phyloP scores from a whole-genome alignment of 2,329 filamentous ascomycete genomes.

The Ceratocystis papillata region DNA sequence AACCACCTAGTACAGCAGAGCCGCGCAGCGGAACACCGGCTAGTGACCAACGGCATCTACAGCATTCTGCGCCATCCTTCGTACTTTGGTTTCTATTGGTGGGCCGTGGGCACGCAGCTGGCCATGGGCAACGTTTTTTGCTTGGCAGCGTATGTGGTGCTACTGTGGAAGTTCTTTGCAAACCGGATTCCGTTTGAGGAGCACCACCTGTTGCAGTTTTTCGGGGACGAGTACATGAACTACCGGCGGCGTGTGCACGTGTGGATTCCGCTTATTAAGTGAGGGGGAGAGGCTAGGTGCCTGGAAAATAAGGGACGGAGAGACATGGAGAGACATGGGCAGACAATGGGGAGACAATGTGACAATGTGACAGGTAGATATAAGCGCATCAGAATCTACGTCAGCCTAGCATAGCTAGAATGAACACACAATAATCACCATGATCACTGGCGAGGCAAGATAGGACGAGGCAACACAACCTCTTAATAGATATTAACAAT shows the following conservation, averaged over 20 bases:
- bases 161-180: constrained; percentile 80
- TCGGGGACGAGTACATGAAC: constrained; percentile 65
- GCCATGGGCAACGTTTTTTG: constrained; percentile 77
- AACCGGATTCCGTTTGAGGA: constrained; percentile 69
- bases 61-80: constrained; percentile 67
- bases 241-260: constrained; percentile 64
- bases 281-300: neutral
- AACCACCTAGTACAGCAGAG: constrained; percentile 73
- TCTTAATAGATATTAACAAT: neutral
- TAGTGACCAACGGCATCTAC: constrained; percentile 82
- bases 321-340: neutral
- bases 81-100: constrained; percentile 99
- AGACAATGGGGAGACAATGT: no score
- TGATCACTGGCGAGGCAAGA: no score
- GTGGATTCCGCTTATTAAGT: constrained; percentile 59
- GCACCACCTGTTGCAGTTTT: constrained; percentile 64
- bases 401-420: no score
- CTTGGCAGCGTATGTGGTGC: constrained; percentile 58
- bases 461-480: neutral
- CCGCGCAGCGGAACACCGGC: constrained; percentile 55
- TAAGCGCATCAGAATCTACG: no score
- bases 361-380: no score
- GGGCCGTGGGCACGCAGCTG: constrained; percentile 88
- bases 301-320: neutral
- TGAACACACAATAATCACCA: no score